Conservation (phyloP, 257 asterid species). For the Paulownia fortunei region DNA sequence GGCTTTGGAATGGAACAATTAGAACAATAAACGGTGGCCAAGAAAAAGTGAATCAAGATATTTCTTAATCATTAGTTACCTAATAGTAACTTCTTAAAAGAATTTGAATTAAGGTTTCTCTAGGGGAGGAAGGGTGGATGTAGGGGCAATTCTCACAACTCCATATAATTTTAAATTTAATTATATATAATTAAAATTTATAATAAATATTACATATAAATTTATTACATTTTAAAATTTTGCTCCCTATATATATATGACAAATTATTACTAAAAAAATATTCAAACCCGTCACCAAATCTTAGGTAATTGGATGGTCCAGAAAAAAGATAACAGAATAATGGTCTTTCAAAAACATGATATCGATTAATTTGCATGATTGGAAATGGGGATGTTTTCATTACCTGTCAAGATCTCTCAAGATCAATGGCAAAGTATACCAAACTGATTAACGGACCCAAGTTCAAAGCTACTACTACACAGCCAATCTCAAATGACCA, state of each 20-base stretch:
- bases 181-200: no score
- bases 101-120: background rate
- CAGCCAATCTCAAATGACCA: background rate
- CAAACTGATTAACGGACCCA: constrained; percentile 1
- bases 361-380: background rate
- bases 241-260: no score
- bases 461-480: background rate
- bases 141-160: no score
- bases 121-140: no score
- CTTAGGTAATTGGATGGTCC: background rate
- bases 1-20: background rate
- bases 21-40: background rate
- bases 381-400: background rate
- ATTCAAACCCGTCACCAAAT: background rate
- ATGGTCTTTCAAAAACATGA: background rate
- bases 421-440: background rate
- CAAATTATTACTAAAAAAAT: no score
- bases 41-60: background rate
- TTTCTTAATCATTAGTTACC: background rate
- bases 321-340: background rate
- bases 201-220: no score
- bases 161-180: no score
- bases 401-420: background rate
- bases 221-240: no score
- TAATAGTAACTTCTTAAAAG: background rate